Evolutionary conservation across 2,329 filamentous ascomycete species (phyloP), one percentile per base, ranked within the genome.

Genomic region (Arthrocladium fulminans): DNA sequence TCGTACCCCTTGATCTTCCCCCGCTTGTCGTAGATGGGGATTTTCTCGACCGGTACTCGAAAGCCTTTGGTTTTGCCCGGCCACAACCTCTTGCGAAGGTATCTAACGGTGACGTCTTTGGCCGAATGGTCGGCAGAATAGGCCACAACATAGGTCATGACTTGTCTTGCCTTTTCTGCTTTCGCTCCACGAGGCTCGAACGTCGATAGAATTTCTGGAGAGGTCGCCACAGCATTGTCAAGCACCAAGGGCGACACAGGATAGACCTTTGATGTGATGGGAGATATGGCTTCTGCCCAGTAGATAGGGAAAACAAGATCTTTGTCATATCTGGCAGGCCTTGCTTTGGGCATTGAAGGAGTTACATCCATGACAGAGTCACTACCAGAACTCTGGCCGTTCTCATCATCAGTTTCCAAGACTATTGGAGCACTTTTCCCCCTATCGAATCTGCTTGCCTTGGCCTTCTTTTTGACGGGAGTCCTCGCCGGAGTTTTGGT

Each of bases 21-120:
- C 47, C 82, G 75, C 9, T 76, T 80, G 60, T 88, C 83, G 62
- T 89, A 83, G 5, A 96, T 70, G 0, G 88, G 83, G 1, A 94
- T 73, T 60, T 90, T 95, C 57, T 94, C 87, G 2, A 81, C 63
- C 0, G 84, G 79, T 62, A 95, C 77, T 5, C 92, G 79, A 54
- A 83, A 77, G 3, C 89, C 88, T 62, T 95, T 97, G 0, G 90
- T 94, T 57, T 88, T 85, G 3, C 92, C 90, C 0, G 92, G 92
- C 63, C 88, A 81, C 46, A 84, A 76, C 49, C 85, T 85, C 19
- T 83, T 80, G 59, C 84, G 89, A 6, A 98, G 70, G 63, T 98
- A 98, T 23, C 92, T 79, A 9, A 92, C 82, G 0, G 92, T 98
- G 13, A 98, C 85, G 62, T 98, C 92, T 63, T 97, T 97, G 10